Base-by-base conservation (phyloP, 805 yeast species). In the Starmerella apis region DNA sequence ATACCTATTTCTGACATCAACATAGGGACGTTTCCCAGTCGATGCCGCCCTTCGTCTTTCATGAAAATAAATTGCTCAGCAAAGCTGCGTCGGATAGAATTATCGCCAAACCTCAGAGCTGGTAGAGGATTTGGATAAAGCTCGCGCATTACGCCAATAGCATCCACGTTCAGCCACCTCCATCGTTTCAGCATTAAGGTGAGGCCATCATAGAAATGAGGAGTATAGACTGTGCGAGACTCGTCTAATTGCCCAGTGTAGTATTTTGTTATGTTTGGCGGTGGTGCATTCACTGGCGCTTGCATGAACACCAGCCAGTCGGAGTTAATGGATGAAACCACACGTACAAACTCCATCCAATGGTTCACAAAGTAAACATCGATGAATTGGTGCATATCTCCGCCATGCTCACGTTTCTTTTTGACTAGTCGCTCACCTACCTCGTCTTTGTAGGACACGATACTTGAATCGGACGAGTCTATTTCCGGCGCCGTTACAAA, bases 121-220 rank as follows among this genome's bases (percentile, higher is more conserved):
- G 86, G 69, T 1, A 86, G 81, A 0, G 96, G 96, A 53, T 79
- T 80, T 24, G 71, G 55, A 67, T 90, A 88, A 49, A 75, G 69
- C 1, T 83, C 85, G 48, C 96, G 72, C 75, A 90, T 77, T 13
- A 90, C 79, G 0, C 96, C 96, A 25, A 86, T 66, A 0, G 95
- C 86, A 61, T 92, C 95, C 9, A 88, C 94, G 60, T 90, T 90
- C 66, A 81, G 83, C 43, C 65, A 68, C 30, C 78, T 71, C 98
- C 98, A 92, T 4, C 81, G 77, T 66, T 87, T 86, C 65, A 84
- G 83, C 88, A 92, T 81, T 32, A 90, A 68, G 1, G 96, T 83
- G 79, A 90, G 75, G 0, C 97, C 98, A 64, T 90, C 98, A 63
- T 90, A 90, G 64, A 81, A 90, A 66, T 90, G 98, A 2, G 94